Percentiles rank a stretch among this genome's conserved stretches.
phyloP scores from a whole-genome alignment of 2,329 filamentous ascomycete species.

The Sarocladium strictum region DNA sequence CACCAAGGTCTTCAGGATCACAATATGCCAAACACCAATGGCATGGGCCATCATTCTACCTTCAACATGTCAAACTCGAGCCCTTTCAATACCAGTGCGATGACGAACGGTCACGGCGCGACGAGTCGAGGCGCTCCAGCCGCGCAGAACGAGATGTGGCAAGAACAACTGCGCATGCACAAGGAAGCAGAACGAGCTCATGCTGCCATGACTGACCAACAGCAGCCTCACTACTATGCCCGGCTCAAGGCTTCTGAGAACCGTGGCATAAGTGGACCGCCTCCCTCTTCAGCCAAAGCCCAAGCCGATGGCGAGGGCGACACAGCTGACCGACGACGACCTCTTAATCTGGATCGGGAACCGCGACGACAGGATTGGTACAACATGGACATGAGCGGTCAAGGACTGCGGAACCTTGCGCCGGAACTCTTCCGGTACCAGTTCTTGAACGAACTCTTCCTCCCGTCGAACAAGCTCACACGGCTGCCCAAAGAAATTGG shows the following conservation, averaged over 20 bases:
- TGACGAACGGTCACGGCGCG: conserved; percentile 52
- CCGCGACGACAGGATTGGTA: conserved; percentile 79
- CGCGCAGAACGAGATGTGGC: conserved; percentile 69
- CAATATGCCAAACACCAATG: conserved; percentile 46
- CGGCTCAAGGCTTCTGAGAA: conserved; percentile 65
- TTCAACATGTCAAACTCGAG: conserved; percentile 54
- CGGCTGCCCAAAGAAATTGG: conserved; percentile 77
- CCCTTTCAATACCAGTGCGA: conserved; percentile 45
- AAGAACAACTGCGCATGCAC: conserved; percentile 75
- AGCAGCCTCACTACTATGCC: conserved; percentile 66
- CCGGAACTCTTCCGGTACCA: conserved; percentile 76
- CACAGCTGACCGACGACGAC: conserved; percentile 50
- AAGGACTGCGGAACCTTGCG: conserved; percentile 80
- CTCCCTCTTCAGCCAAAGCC: conserved; percentile 41
- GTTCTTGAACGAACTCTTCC: conserved; percentile 86
- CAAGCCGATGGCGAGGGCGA: conserved; percentile 48
- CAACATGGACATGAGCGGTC: conserved; percentile 91
- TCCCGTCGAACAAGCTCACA: conserved; percentile 86
- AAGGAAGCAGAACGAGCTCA: conserved; percentile 70
- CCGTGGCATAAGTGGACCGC: conserved; percentile 54
- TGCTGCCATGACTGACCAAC: conserved; percentile 63
- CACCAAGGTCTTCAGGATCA: conserved; percentile 57
- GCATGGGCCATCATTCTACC: conserved; percentile 38
- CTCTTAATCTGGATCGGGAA: conserved; percentile 60
- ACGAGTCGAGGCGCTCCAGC: conserved; percentile 43